Evolutionary conservation across 768 basidiomycete species (phyloP), one percentile per base, ranked within the genome.

Genomic region (Mycena maculata): DNA sequence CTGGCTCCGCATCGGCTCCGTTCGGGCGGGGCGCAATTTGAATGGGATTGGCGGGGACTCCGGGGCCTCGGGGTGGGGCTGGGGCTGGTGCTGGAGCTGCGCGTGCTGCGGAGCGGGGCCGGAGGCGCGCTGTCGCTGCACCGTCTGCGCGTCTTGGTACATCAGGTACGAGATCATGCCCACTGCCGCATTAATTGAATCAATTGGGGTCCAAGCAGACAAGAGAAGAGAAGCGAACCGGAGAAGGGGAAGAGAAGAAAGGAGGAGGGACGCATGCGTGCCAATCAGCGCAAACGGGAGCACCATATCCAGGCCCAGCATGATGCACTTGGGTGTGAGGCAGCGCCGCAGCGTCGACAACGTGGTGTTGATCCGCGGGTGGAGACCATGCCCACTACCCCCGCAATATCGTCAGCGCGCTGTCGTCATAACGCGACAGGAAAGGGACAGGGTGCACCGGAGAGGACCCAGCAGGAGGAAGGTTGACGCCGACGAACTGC

Each of bases 401-500:
- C 9, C 44, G 16, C 4, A 8, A 6, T 8, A 45, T 12, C 33
- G 30, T 22, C 25, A 22, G 58, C 9, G 33, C 2, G 9, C 8
- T 8, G 39, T 8, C 33, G n/a, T 12, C 27, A n/a, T 10, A 16
- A 20, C 18, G 18, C 15, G 47, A 30, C 10, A n/a, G n/a, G 7
- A 18, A 16, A 15, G 38, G n/a, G n/a, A n/a, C n/a, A n/a, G 20
- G 16, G 22, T 63, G 63, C 41, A 65, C 68, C n/a, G 23, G 63
- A 65, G 33, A 69, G 63, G 0, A 62, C 36, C 68, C 68, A 69
- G 41, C 59, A 69, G 9, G 67, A 20, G 2, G 60, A 25, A 70
- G 66, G 69, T 70, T 70, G 55, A 63, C 38, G 18, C 63, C 55
- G 33, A 66, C 69, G 55, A 63, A 70, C 15, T 70, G 60, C 56